These are phyloP conservation scores for Moricandia arvensis DNA, from an alignment of 345 rosid species.

Conservation along the genomic window DNA sequence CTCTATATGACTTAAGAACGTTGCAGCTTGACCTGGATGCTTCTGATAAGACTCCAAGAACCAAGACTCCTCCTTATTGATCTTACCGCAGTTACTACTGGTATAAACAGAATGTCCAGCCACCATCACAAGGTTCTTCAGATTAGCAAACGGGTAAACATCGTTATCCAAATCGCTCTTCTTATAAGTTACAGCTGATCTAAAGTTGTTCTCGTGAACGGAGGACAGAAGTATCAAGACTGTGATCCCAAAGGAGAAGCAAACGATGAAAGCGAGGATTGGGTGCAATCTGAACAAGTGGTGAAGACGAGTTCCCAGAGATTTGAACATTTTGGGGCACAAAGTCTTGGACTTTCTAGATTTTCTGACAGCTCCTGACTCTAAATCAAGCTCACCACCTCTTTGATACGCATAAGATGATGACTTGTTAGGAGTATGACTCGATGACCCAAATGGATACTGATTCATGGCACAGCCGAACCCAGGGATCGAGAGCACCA, in stretches of 20 bases:
- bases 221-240: conserved; percentile 51
- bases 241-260: conserved; percentile 63
- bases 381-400: conserved; percentile 46
- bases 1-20: conserved; percentile 76
- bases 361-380: conserved; percentile 60
- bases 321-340: conserved; percentile 54
- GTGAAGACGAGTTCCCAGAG: conserved; percentile 50
- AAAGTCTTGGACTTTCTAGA: conserved; percentile 55
- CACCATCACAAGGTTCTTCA: conserved; percentile 87
- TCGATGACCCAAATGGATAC: conserved; percentile 48
- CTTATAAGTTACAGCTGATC: conserved; percentile 35
- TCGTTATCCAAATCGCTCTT: conserved; percentile 37
- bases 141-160: conserved; percentile 59
- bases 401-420: conserved; percentile 70
- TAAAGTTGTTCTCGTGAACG: conserved; percentile 45
- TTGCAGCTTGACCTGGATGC: conserved; percentile 89
- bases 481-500: background rate
- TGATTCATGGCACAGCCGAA: conserved; percentile 46
- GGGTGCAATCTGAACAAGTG: conserved; percentile 69
- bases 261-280: conserved; percentile 43
- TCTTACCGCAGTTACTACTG: conserved; percentile 67
- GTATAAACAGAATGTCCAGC: conserved; percentile 96
- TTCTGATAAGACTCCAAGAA: conserved; percentile 89
- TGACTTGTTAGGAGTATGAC: conserved; percentile 34
- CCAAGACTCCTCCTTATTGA: conserved; percentile 88